Evolutionary conservation across 2,329 filamentous ascomycete species (phyloP).

Genomic region (Neurospora crassa): DNA sequence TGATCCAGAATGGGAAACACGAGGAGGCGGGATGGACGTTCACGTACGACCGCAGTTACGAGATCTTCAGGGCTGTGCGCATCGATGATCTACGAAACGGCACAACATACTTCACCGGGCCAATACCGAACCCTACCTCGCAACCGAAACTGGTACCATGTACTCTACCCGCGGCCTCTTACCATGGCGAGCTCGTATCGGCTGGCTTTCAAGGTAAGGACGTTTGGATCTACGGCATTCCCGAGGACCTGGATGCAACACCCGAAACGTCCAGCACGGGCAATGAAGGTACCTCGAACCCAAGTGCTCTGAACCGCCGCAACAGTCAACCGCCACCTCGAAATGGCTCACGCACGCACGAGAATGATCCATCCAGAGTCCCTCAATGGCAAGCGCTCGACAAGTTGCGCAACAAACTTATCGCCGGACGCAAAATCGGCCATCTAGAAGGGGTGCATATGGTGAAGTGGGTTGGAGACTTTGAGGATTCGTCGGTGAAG

Average conservation of each 20-base stretch:
- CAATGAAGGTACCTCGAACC: slow-evolving; percentile 20
- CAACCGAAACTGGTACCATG: slow-evolving; percentile 55
- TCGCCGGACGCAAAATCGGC: slow-evolving; percentile 56
- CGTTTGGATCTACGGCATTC: slow-evolving; percentile 72
- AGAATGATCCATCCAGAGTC: slow-evolving; percentile 29
- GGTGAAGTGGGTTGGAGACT: slow-evolving; percentile 61
- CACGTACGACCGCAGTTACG: slow-evolving; percentile 66
- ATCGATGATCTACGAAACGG: slow-evolving; percentile 67
- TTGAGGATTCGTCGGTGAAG: slow-evolving; percentile 35
- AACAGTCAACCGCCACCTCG: slow-evolving; percentile 33
- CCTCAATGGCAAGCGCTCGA: slow-evolving; percentile 64
- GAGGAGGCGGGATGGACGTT: slow-evolving; percentile 68
- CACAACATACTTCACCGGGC: slow-evolving; percentile 71
- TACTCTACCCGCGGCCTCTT: slow-evolving; percentile 60
- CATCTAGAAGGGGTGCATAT: slow-evolving; percentile 57
- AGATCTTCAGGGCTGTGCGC: slow-evolving; percentile 68
- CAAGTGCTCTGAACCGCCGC: slow-evolving; percentile 24
- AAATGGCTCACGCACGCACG: slow-evolving; percentile 27
- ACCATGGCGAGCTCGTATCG: slow-evolving; percentile 60
- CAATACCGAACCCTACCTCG: slow-evolving; percentile 41
- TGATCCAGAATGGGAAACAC: slow-evolving; percentile 51
- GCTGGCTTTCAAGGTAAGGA: slow-evolving; percentile 64
- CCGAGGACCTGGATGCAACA: slow-evolving; percentile 58
- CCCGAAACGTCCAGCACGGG: slow-evolving; percentile 30
- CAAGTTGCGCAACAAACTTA: slow-evolving; percentile 59